These are phyloP conservation scores for Thalassia testudinum DNA, from an alignment of 116 monocot genomes.

Conservation along the genomic window DNA sequence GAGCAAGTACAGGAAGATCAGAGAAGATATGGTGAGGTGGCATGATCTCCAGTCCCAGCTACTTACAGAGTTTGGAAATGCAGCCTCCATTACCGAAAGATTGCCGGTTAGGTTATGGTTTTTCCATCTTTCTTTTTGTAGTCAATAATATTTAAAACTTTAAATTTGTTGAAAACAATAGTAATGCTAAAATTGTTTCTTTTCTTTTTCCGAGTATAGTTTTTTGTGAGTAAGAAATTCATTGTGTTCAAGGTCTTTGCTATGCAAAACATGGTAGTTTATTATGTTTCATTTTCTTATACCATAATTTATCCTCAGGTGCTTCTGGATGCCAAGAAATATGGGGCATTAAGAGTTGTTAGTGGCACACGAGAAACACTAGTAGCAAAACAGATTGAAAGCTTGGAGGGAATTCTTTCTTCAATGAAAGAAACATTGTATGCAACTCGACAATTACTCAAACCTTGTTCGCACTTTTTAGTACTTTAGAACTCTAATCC, in stretches of 20 bases:
- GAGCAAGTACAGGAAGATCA: slow-evolving; percentile 37
- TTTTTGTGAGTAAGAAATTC: no score
- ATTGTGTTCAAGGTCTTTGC: no score
- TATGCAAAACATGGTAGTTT: no score
- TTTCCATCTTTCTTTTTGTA: not conserved
- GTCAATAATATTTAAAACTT: no score
- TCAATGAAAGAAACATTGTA: slow-evolving; percentile 45
- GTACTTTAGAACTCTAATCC: no score
- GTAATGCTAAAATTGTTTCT: no score
- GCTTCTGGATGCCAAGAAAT: slow-evolving; percentile 45
- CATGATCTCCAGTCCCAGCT: slow-evolving; percentile 55
- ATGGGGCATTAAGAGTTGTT: slow-evolving; percentile 36
- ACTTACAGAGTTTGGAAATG: slow-evolving; percentile 50
- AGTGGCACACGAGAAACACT: slow-evolving; percentile 36
- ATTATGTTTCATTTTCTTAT: not conserved
- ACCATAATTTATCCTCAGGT: slow-evolving; percentile 12
- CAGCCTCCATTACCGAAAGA: slow-evolving; percentile 46
- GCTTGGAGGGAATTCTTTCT: slow-evolving; percentile 38
- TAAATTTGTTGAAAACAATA: no score
- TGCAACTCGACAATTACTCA: slow-evolving; percentile 2
- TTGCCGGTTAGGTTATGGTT: slow-evolving; percentile 7
- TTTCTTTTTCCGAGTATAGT: no score
- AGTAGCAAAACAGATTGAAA: slow-evolving; percentile 53
- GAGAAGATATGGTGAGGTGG: slow-evolving; percentile 68
- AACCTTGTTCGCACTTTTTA: no score